Percentiles rank a stretch among this genome's conserved stretches.
phyloP scores from a whole-genome alignment of 805 yeast genomes.

The Metschnikowia matae region DNA sequence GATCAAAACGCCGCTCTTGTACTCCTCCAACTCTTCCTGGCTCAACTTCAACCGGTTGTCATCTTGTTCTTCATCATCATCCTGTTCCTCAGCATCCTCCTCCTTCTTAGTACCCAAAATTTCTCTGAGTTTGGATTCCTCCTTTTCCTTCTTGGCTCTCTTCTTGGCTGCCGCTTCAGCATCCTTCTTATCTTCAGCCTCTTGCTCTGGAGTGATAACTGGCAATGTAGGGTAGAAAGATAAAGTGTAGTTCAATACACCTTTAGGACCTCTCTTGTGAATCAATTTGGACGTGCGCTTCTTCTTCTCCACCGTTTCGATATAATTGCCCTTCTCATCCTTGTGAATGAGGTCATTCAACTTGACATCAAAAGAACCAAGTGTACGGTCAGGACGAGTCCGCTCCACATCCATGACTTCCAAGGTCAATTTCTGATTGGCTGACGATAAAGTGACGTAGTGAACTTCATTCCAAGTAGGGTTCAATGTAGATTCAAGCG shows the following conservation, averaged over 20 bases:
- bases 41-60: constrained; percentile 44
- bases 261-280: constrained; percentile 78
- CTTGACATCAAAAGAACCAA: constrained; percentile 76
- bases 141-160: constrained; percentile 27
- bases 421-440: constrained; percentile 74
- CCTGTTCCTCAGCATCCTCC: constrained; percentile 31
- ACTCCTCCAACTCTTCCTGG: constrained; percentile 52
- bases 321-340: constrained; percentile 58
- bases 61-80: constrained; percentile 28
- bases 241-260: constrained; percentile 65
- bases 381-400: constrained; percentile 73
- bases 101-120: constrained; percentile 20
- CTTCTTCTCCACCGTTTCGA: constrained; percentile 54
- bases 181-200: constrained; percentile 39
- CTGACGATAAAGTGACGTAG: constrained; percentile 77
- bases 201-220: constrained; percentile 72
- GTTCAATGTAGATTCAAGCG: constrained; percentile 58
- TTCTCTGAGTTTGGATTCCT: constrained; percentile 13
- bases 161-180: constrained; percentile 24
- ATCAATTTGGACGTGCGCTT: constrained; percentile 60
- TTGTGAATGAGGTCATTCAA: constrained; percentile 63
- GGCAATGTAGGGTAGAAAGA: constrained; percentile 83
- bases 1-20: constrained; percentile 74
- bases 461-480: constrained; percentile 85
- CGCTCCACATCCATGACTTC: constrained; percentile 92